phyloP scores from a whole-genome alignment of 345 rosid species.

The rapeseed (Brassica napus) region DNA sequence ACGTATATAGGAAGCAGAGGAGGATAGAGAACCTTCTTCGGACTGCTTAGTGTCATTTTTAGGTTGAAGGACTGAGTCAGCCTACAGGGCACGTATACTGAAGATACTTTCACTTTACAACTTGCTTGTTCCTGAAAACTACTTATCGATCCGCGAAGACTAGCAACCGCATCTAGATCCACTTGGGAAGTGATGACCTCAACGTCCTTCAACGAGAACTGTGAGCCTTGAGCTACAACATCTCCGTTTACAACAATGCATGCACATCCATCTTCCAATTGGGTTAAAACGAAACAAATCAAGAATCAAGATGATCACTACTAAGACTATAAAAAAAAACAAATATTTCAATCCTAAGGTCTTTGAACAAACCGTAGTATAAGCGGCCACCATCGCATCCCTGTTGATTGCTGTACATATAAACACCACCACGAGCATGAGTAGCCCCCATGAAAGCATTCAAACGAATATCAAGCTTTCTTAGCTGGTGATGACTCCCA shows the following conservation, averaged over 20 bases:
- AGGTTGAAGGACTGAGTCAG: slow-evolving; percentile 74
- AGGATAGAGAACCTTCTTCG: slow-evolving; percentile 56
- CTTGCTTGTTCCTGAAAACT: slow-evolving; percentile 92
- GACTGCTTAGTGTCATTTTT: slow-evolving; percentile 69
- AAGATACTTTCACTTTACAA: slow-evolving; percentile 60
- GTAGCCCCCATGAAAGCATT: slow-evolving; percentile 79
- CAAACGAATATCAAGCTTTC: slow-evolving; percentile 81
- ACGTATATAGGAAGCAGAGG: slow-evolving; percentile 2
- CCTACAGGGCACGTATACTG: slow-evolving; percentile 64
- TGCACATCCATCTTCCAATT: slow-evolving; percentile 74
- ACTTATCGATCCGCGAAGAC: slow-evolving; percentile 84
- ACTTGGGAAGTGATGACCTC: slow-evolving; percentile 88
- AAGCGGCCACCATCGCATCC: slow-evolving; percentile 97
- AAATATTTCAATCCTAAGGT: neutral
- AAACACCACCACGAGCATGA: slow-evolving; percentile 85
- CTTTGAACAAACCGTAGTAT: slow-evolving; percentile 62
- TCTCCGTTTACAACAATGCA: slow-evolving; percentile 84
- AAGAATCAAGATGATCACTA: slow-evolving; percentile 20
- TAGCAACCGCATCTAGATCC: slow-evolving; percentile 94
- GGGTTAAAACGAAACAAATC: slow-evolving; percentile 19
- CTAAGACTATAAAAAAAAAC: neutral
- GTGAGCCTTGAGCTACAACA: slow-evolving; percentile 87
- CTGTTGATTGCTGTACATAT: slow-evolving; percentile 95
- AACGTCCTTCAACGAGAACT: slow-evolving; percentile 85
- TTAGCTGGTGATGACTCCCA: slow-evolving; percentile 90